Conservation (phyloP, 257 asterid genomes). For the Coffea canephora region DNA sequence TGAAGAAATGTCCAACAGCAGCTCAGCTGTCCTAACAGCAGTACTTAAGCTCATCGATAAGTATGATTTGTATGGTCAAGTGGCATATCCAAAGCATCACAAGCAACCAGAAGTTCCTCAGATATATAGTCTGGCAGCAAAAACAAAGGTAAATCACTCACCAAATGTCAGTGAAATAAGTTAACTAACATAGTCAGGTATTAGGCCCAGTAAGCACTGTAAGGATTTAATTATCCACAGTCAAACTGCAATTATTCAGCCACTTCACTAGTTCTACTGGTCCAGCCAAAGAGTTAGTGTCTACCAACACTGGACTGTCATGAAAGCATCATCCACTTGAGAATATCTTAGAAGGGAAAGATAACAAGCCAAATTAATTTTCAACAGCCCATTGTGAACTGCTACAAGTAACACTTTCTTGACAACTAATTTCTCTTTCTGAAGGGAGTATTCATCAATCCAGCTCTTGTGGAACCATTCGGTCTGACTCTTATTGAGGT, state of each 20-base stretch:
- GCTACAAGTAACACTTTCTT: conserved; percentile 11
- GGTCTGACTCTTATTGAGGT: conserved; percentile 80
- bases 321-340: background rate
- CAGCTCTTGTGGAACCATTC: conserved; percentile 71
- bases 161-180: background rate
- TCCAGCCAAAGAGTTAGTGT: background rate
- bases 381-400: background rate
- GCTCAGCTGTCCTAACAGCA: conserved; percentile 56
- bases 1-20: conserved; percentile 57
- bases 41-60: conserved; percentile 62
- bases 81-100: conserved; percentile 68
- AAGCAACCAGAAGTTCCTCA: conserved; percentile 64
- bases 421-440: conserved; percentile 22
- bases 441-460: conserved; percentile 75
- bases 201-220: background rate
- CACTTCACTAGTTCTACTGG: background rate
- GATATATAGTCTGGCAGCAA: conserved; percentile 61
- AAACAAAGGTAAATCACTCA: conserved; percentile 53
- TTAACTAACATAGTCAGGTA: background rate
- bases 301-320: background rate
- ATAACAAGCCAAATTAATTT: background rate
- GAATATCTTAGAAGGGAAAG: background rate
- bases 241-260: background rate
- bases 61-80: conserved; percentile 60
- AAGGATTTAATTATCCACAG: background rate